Evolutionary conservation across 1,284 basidiomycete species (phyloP).

Genomic region (Ustilago bromivora): DNA sequence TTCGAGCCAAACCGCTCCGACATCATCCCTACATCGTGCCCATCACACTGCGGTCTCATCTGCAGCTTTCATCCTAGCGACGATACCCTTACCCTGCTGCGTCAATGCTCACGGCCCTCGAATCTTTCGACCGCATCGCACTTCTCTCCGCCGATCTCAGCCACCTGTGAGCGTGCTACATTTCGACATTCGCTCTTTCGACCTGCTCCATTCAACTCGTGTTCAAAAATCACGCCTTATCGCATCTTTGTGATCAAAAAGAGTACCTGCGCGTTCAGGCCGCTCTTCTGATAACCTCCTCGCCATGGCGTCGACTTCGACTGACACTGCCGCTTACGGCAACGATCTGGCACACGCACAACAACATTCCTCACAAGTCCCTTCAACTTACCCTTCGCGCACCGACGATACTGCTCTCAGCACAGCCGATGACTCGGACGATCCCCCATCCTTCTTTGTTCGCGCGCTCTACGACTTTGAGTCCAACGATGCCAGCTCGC

Average conservation of each 20-base stretch:
- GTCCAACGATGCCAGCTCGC: slow-evolving; percentile 81
- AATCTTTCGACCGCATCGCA: neutral
- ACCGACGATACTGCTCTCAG: slow-evolving; percentile 17
- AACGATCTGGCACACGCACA: neutral
- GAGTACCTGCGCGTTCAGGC: neutral
- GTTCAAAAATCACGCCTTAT: neutral
- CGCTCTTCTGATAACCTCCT: neutral
- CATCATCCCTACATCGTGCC: neutral
- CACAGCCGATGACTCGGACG: slow-evolving; percentile 39
- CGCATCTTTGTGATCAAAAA: neutral
- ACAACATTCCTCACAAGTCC: slow-evolving; percentile 10
- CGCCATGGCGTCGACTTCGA: slow-evolving; percentile 33
- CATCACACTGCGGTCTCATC: neutral
- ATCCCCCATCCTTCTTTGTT: slow-evolving; percentile 78
- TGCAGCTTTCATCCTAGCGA: neutral
- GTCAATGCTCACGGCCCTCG: neutral
- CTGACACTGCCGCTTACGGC: slow-evolving; percentile 30
- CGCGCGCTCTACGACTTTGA: slow-evolving; percentile 89
- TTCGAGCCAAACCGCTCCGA: neutral
- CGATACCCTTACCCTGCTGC: neutral
- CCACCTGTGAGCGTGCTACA: neutral
- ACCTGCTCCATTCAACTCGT: neutral
- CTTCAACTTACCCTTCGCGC: slow-evolving; percentile 11
- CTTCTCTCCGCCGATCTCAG: neutral
- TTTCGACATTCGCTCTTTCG: neutral